Base-by-base conservation (phyloP, 2,329 filamentous ascomycete genomes). In the Phaeosphaeria sp. region DNA sequence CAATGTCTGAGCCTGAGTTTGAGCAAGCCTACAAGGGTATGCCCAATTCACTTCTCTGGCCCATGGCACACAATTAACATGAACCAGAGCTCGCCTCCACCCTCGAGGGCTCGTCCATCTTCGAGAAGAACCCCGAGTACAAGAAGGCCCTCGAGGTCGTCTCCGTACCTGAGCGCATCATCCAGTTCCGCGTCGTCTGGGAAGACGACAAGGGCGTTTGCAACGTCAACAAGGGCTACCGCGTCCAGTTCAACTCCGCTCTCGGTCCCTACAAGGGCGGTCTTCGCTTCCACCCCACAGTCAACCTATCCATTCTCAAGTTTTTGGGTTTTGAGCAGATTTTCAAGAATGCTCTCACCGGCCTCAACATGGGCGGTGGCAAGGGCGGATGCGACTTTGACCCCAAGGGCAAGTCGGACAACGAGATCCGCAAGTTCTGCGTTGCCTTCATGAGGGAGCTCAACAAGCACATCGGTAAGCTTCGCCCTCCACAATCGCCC, bases 291-390 rank as follows among this genome's bases (percentile, higher is more conserved):
- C 95, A 99, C 81, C 95, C 94, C 62, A 89, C 89, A 11, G 92
- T 95, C 80, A 95, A 89, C 78, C 82, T 89, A 53, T 86, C 83
- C 56, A 84, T 87, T 74, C 87, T 99, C 73, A 99, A 99, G 85
- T 98, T 98, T 84, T 87, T 99, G 76, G 95, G 94, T 67, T 98
- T 98, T 75, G 95, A 99, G 88, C 95, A 98, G 84, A 96, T 94
- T 83, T 98, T 98, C 87, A 98, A 98, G 88, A 98, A 98, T 91
- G 95, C 95, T 68, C 84, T 98, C 69, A 98, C 95, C 62, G 95
- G 95, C 76, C 82, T 96, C 75, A 92, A 87, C 83, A 97, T 99
- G 89, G 95, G 95, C 67, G 95, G 95, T 83, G 95, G 91, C 76
- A 98, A 98, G 85, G 95, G 95, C 82, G 95, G 95, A 74, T 90